Conservation (phyloP, 306 rosid species). For the Quercus suber region DNA sequence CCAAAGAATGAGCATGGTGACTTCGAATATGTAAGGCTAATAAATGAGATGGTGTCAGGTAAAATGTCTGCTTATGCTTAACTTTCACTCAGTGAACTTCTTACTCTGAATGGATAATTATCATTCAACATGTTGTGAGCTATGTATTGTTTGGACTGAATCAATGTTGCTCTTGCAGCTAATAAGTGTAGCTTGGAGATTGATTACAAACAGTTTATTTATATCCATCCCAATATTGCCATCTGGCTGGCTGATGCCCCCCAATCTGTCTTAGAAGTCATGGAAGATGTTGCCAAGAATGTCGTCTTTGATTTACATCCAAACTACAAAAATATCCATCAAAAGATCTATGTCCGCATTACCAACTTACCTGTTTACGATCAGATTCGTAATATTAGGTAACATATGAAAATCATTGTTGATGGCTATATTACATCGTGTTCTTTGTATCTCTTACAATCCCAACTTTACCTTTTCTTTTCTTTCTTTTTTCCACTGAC, state of each 20-base stretch:
- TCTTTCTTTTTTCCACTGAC: not conserved
- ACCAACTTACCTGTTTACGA: conserved; percentile 92
- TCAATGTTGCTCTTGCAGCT: conserved; percentile 50
- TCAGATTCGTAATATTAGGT: conserved; percentile 98
- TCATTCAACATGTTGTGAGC: not conserved
- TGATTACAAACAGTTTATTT: conserved; percentile 91
- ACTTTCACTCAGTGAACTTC: not conserved
- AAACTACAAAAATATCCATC: conserved; percentile 80
- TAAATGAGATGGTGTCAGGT: conserved; percentile 98
- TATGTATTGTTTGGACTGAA: not conserved
- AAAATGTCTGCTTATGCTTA: conserved; percentile 4
- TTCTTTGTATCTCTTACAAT: not conserved
- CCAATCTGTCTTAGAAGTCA: conserved; percentile 92
- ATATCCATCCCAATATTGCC: conserved; percentile 95
- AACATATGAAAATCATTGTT: not conserved
- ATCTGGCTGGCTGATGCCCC: conserved; percentile 99
- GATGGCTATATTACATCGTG: not conserved
- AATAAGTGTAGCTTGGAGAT: conserved; percentile 92
- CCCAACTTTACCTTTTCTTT: not conserved
- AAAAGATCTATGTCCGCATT: conserved; percentile 83
- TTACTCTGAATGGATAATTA: not conserved
- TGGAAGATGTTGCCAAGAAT: conserved; percentile 95
- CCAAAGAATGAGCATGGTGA: conserved; percentile 67
- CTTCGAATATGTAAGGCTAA: conserved; percentile 73
- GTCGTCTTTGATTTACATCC: conserved; percentile 88